These are phyloP conservation scores for Apiospora phragmitis DNA, from an alignment of 2,329 filamentous ascomycete species.

Conservation along the genomic window DNA sequence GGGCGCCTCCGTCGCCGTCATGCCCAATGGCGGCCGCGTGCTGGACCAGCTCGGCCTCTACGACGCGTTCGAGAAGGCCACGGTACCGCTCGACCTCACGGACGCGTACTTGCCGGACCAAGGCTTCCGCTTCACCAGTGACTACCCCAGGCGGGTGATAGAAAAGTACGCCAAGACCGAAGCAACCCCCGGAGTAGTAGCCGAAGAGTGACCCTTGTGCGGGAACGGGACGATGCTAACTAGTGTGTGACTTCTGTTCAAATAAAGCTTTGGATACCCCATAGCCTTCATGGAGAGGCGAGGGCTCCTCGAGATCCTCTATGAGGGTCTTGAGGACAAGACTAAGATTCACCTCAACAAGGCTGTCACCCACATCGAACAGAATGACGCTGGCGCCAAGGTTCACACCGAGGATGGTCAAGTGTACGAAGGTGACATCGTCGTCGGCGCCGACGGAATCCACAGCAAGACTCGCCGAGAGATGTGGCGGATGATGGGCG, in stretches of 20 bases:
- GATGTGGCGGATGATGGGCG: constrained; percentile 23
- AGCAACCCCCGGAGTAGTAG: not conserved
- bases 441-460: constrained; percentile 45
- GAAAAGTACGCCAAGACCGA: not conserved
- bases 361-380: not conserved
- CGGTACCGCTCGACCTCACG: not conserved
- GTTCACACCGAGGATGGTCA: constrained; percentile 33
- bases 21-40: constrained; percentile 26
- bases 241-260: not conserved
- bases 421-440: constrained; percentile 35
- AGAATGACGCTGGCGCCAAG: not conserved
- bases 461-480: constrained; percentile 35
- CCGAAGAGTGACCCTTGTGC: no score
- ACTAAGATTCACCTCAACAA: not conserved
- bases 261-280: not conserved
- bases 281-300: not conserved
- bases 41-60: constrained; percentile 27
- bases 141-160: not conserved
- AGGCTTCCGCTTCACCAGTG: not conserved
- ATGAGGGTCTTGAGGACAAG: constrained; percentile 10
- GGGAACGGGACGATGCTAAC: not conserved
- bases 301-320: not conserved
- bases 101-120: not conserved
- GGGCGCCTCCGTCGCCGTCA: constrained; percentile 24
- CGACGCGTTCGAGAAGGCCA: constrained; percentile 3